Base-by-base conservation (phyloP, 192 early-diverging fungal genomes). In the Backusella psychrophila region DNA sequence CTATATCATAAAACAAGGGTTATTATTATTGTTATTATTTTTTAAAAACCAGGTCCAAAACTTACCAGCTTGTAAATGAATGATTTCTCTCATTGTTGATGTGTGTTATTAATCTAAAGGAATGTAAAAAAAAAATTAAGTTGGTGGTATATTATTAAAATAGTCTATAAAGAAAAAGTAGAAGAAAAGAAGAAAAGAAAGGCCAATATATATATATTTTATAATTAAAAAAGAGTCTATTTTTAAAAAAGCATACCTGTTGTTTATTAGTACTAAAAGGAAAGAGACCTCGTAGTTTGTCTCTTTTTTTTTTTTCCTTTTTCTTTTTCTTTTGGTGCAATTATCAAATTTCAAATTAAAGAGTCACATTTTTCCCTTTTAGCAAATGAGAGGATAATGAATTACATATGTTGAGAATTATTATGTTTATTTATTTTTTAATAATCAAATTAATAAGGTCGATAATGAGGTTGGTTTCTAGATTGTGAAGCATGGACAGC, bases 401-500 rank as follows among this genome's bases (percentile, higher is more conserved):
- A 66, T 63, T 7, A 11, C 12, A 11, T 23, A 5, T 8, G 2
- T 39, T 39, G 9, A 29, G 9, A 63, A 63, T 29, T 63, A 39
- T 39, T 56, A 56, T 4, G 4, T 14, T 8, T 63, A 26, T 29
- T 66, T 35, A 67, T 56, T 52, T 33, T 33, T 33, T 49, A 38
- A 34, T 23, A 35, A 17, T 36, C 29, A 17, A 33, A 12, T 77
- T 35, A 79, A 75, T 86, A 86, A 12, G 85, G 85, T 59, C 81
- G 82, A 56, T 86, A 82, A 46, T 81, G 82, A 66, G 74, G 75
- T 53, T 75, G 76, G 17, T 80, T 83, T 15, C 81, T 79, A 29
- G 81, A 78, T 7, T 77, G 78, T n/a, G 80, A 80, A 21, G 78
- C 81, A 75, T 86, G 77, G 42, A 86, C 56, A 14, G 85, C 78